phyloP scores from a whole-genome alignment of 495 filamentous ascomycete species.

The Trichoderma virens region DNA sequence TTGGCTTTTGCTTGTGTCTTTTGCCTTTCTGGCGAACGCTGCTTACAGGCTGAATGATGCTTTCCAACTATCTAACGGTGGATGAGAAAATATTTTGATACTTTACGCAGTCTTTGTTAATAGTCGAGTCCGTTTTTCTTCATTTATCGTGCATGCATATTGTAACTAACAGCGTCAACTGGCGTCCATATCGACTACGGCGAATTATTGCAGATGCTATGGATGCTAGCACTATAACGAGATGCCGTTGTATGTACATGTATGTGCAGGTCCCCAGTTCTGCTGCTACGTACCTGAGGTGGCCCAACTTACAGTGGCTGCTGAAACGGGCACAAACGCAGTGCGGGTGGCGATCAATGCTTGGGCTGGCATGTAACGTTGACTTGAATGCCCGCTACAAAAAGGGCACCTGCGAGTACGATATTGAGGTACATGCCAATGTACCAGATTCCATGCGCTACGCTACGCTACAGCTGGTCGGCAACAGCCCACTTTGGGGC shows the following conservation, averaged over 20 bases:
- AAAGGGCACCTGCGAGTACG: too few species aligned
- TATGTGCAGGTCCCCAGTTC: not conserved
- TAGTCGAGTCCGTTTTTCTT: not conserved
- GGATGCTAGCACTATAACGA: not conserved
- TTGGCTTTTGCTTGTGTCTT: too few species aligned
- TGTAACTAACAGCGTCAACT: too few species aligned
- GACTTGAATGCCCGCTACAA: not conserved
- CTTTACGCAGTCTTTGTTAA: too few species aligned
- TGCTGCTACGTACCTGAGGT: not conserved
- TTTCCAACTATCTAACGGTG: too few species aligned
- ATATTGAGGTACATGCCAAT: too few species aligned
- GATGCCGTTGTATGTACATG: not conserved
- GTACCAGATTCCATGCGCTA: too few species aligned
- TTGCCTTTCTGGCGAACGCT: too few species aligned
- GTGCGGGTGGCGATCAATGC: not conserved
- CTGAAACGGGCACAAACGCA: not conserved
- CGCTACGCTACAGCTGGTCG: not conserved
- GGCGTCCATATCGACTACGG: too few species aligned
- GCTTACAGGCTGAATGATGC: too few species aligned
- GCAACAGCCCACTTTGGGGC: not conserved
- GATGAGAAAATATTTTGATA: too few species aligned
- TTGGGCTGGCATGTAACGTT: not conserved
- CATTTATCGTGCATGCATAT: not conserved
- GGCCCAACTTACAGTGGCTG: not conserved
- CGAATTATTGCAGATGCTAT: too few species aligned